These are phyloP conservation scores for Oryza longistaminata DNA, from an alignment of 176 grass and related monocot genomes.

Conservation along the genomic window DNA sequence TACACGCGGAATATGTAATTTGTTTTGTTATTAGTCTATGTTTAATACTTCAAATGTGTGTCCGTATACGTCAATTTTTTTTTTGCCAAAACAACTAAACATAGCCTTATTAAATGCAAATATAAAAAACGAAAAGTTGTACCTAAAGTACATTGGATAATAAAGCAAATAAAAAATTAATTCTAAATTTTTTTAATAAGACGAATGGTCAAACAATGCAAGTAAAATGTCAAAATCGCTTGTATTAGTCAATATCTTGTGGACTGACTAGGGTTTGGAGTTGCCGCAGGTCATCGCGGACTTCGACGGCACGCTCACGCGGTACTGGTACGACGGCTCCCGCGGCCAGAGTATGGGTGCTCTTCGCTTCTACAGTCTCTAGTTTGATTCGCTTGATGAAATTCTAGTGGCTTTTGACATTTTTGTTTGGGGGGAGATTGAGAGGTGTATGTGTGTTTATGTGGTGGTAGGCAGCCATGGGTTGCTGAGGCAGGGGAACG, in stretches of 20 bases:
- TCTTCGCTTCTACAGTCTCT: slow-evolving; percentile 13
- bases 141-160: too few relatives aligned
- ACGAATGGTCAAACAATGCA: too few relatives aligned
- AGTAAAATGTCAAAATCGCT: too few relatives aligned
- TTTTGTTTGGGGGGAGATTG: background rate
- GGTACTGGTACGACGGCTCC: slow-evolving; percentile 78
- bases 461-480: slow-evolving; percentile 70
- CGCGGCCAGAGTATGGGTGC: slow-evolving; percentile 81
- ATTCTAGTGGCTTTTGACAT: background rate
- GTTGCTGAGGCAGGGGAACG: slow-evolving; percentile 79
- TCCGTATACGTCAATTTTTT: too few relatives aligned
- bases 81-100: too few relatives aligned
- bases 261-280: background rate
- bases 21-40: too few relatives aligned
- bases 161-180: too few relatives aligned
- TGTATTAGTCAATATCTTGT: background rate
- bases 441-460: background rate
- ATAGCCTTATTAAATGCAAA: too few relatives aligned
- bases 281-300: slow-evolving; percentile 78
- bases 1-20: too few relatives aligned
- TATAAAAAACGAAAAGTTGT: too few relatives aligned
- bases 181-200: too few relatives aligned
- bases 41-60: too few relatives aligned
- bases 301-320: slow-evolving; percentile 90
- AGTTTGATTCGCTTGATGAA: background rate